A percentile compares a stretch with the other conserved stretches of the same genome.
Conservation (phyloP, 2,329 filamentous ascomycete genomes). For the Aspergillus sojae region DNA sequence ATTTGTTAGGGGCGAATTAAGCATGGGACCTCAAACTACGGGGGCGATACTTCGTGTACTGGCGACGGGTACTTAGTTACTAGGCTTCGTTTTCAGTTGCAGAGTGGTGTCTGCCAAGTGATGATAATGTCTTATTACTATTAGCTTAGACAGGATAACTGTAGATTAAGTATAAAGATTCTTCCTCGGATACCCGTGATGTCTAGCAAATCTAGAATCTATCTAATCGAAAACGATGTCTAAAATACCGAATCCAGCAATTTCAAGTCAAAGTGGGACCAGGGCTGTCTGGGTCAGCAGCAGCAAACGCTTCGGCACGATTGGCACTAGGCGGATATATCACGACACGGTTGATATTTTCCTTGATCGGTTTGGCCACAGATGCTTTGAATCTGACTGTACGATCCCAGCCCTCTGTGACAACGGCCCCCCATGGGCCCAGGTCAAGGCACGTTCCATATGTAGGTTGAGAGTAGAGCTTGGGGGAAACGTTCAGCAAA, state of each 20-base stretch:
- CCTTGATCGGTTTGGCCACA: constrained; percentile 37
- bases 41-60: accelerated
- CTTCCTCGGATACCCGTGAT: not conserved
- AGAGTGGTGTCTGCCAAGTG: not conserved
- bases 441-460: constrained; percentile 44
- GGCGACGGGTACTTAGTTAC: no score
- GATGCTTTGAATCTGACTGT: constrained; percentile 30
- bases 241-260: not conserved
- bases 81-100: not conserved
- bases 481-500: constrained; percentile 28
- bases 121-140: not conserved
- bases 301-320: constrained; percentile 23
- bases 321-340: constrained; percentile 37
- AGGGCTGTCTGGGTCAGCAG: constrained; percentile 24
- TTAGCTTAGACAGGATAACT: not conserved
- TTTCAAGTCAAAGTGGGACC: not conserved
- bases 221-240: not conserved
- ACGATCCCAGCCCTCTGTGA: constrained; percentile 35
- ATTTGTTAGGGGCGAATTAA: no score
- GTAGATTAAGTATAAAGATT: not conserved
- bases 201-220: not conserved
- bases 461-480: constrained; percentile 32
- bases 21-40: no score
- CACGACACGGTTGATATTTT: constrained; percentile 35
- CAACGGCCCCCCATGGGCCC: constrained; percentile 30